Percentiles rank a stretch among this genome's conserved stretches.
These are phyloP conservation scores for Houttuynia cordata DNA, from an alignment of 164 flowering plant species.

Conservation along the genomic window DNA sequence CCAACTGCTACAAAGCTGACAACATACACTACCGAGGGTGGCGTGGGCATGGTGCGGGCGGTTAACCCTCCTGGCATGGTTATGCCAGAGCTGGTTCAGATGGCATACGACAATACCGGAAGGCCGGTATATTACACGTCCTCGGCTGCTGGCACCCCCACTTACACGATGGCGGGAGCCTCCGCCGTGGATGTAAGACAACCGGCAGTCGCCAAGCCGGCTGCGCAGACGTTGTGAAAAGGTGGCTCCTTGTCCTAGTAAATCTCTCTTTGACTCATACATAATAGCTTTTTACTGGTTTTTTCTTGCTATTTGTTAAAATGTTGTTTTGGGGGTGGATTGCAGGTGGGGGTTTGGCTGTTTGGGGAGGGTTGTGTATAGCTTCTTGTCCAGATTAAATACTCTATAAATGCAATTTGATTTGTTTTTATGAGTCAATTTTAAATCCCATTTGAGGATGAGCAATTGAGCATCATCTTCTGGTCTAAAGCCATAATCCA, in stretches of 20 bases:
- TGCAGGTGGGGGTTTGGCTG: too few relatives aligned
- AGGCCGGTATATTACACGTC: slow-evolving; percentile 55
- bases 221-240: neutral
- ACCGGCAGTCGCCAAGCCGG: slow-evolving; percentile 10
- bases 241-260: neutral
- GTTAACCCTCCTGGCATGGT: neutral
- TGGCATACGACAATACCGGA: slow-evolving; percentile 55
- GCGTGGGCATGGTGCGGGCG: slow-evolving; percentile 7
- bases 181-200: slow-evolving; percentile 21
- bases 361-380: too few relatives aligned
- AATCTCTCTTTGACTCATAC: neutral
- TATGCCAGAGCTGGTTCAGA: slow-evolving; percentile 14
- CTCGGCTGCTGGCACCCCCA: slow-evolving; percentile 25
- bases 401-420: too few relatives aligned
- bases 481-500: too few relatives aligned
- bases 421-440: too few relatives aligned
- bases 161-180: slow-evolving; percentile 21
- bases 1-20: slow-evolving; percentile 1
- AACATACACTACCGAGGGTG: slow-evolving; percentile 1
- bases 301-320: too few relatives aligned
- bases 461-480: too few relatives aligned
- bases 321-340: too few relatives aligned
- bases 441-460: too few relatives aligned
- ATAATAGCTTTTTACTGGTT: too few relatives aligned
- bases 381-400: too few relatives aligned